A percentile compares a stretch with the other conserved stretches of the same genome.
These are phyloP conservation scores for Aspergillus sclerotialis DNA, from an alignment of 2,329 filamentous ascomycete genomes.

Conservation along the genomic window DNA sequence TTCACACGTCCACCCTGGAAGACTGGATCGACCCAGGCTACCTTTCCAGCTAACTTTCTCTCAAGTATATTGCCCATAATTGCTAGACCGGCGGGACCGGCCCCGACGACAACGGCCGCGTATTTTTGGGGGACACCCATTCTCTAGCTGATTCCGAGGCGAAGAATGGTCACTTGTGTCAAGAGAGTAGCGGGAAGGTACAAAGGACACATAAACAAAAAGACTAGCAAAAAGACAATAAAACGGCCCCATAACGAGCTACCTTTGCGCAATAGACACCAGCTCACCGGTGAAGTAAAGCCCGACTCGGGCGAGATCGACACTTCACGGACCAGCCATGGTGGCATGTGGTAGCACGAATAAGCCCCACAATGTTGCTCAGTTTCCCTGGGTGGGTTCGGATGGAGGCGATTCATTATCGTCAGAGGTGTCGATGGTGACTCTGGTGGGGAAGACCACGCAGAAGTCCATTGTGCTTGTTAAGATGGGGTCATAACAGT, in stretches of 20 bases:
- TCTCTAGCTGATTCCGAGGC: slow-evolving; percentile 3
- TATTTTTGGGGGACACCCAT: slow-evolving; percentile 30
- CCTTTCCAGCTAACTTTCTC: slow-evolving; percentile 39
- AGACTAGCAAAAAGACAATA: not conserved
- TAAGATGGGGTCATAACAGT: no score
- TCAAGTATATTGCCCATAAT: slow-evolving; percentile 57
- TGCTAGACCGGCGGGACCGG: slow-evolving; percentile 53
- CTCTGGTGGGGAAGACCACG: not conserved
- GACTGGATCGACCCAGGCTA: slow-evolving; percentile 54
- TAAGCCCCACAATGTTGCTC: not conserved
- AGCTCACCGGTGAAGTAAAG: not conserved
- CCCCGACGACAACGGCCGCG: slow-evolving; percentile 53
- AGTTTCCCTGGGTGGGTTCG: not conserved
- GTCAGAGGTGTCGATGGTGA: not conserved
- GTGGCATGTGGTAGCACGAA: not conserved
- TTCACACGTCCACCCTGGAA: slow-evolving; percentile 50
- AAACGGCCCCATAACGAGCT: not conserved
- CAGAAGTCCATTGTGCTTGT: not conserved
- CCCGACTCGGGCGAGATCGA: not conserved
- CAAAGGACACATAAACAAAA: not conserved
- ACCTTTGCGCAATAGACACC: no score
- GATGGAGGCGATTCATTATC: not conserved
- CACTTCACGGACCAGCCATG: no score
- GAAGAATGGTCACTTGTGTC: slow-evolving; percentile 1
- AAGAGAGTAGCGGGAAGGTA: not conserved